These are phyloP conservation scores for Penicillium janthinellum DNA, from an alignment of 2,329 filamentous ascomycete species.

Conservation along the genomic window DNA sequence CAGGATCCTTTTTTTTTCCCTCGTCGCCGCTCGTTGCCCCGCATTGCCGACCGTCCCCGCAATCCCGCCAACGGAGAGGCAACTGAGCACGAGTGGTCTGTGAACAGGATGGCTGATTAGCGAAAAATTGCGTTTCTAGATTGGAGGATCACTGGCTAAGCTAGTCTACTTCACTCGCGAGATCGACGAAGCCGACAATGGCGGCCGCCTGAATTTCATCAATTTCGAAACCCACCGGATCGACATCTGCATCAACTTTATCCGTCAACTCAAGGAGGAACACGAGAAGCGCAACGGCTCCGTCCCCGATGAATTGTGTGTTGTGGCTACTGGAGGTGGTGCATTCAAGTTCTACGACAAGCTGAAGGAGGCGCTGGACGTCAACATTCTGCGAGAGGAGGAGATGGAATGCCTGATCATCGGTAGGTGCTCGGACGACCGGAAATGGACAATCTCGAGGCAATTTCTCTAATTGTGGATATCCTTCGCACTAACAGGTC, in stretches of 20 bases:
- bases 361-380: conserved; percentile 78
- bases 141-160: conserved; percentile 93
- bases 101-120: conserved; percentile 7
- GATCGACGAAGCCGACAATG: conserved; percentile 73
- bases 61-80: conserved; percentile 20
- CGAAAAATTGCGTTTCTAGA: conserved; percentile 55
- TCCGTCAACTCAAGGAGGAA: conserved; percentile 80
- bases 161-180: conserved; percentile 97
- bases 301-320: conserved; percentile 69
- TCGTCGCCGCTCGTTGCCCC: conserved; percentile 26
- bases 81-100: conserved; percentile 4
- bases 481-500: conserved; percentile 54
- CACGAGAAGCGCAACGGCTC: conserved; percentile 76
- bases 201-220: conserved; percentile 90
- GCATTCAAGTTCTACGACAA: conserved; percentile 96
- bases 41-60: conserved; percentile 30
- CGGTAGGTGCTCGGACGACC: conserved; percentile 54
- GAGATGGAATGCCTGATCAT: conserved; percentile 99
- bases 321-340: conserved; percentile 95
- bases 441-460: background rate
- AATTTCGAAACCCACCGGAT: conserved; percentile 96
- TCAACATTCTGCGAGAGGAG: conserved; percentile 88
- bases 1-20: background rate
- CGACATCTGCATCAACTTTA: conserved; percentile 89
- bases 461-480: background rate